Evolutionary conservation across 2,329 filamentous ascomycete species (phyloP), one percentile per base, ranked within the genome.

Genomic region (Trichophyton schoenleinii): DNA sequence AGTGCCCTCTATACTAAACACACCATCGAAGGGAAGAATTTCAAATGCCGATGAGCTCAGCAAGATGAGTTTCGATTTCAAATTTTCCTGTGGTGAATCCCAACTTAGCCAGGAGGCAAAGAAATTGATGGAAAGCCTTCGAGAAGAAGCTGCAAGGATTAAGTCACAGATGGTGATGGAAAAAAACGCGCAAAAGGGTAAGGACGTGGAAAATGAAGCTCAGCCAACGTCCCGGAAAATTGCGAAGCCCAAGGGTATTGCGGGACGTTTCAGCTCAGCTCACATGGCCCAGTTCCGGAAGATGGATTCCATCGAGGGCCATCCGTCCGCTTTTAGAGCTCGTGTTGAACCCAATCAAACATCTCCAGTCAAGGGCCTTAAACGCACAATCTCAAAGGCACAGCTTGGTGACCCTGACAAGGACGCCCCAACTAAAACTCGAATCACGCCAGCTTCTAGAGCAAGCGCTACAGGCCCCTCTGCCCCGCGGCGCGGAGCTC

Each of bases 261-360:
- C 84, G 58, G 79, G 85, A 57, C 86, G 92, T 53, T 97, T 87
- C 75, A 96, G 89, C 71, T 87, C 90, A 64, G 85, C 83, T 42
- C 92, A 97, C 72, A 87, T 89, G 83, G 85, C 86, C 58, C 83
- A 92, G 69, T 96, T 97, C 77, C 89, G 89, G 75, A 97, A 95
- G 79, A 96, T 97, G 92, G 91, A 96, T 71, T 96, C 91, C 1
- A 96, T 97, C 70, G 89, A 85, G 49, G 86, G 86, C 64, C 91
- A 96, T 71, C 81, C 90, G 7, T 95, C 91, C 9, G 83, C 87
- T 15, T 94, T 80, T 76, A 67, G 83, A 77, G 70, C 74, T 73
- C 59, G 76, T 70, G 67, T 77, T 69, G 68, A 79, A 60, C 74
- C 72, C 58, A 72, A 74, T 64, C 71, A 74, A 63, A 69, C 61